These are phyloP conservation scores for Eucalyptus melliodora DNA, from an alignment of 345 rosid species.

Conservation along the genomic window DNA sequence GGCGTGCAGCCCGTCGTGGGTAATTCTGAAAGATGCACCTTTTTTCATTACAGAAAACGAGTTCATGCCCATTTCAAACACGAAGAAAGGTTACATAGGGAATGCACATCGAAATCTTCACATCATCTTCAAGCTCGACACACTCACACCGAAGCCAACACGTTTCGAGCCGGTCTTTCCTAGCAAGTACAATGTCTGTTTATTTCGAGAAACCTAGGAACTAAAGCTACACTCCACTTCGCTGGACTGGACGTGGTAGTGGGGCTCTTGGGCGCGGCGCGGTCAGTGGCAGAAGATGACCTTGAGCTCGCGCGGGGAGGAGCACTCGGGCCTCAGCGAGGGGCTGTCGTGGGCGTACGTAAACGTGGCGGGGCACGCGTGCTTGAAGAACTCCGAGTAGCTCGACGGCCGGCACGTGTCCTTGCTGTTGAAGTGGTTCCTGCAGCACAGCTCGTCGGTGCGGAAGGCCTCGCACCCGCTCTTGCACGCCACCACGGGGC, in stretches of 20 bases:
- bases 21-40: neutral
- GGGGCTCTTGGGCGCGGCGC: neutral
- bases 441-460: slow-evolving; percentile 83
- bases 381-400: slow-evolving; percentile 70
- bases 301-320: slow-evolving; percentile 88
- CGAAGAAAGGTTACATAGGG: neutral
- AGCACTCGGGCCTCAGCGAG: slow-evolving; percentile 75
- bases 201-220: neutral
- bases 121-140: neutral
- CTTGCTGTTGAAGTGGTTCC: slow-evolving; percentile 69
- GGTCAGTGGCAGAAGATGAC: slow-evolving; percentile 82
- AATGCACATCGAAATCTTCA: neutral
- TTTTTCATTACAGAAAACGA: neutral
- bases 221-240: neutral
- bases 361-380: slow-evolving; percentile 73
- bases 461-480: slow-evolving; percentile 82
- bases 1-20: neutral
- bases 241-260: neutral
- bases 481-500: slow-evolving; percentile 75
- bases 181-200: neutral
- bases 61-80: neutral
- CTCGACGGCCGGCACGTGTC: slow-evolving; percentile 61
- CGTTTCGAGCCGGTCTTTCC: neutral
- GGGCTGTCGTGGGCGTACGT: slow-evolving; percentile 87
- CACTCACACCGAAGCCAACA: neutral